These are phyloP conservation scores for Schoenoplectus triqueter DNA, from an alignment of 202 grass and related monocot genomes.

Conservation along the genomic window DNA sequence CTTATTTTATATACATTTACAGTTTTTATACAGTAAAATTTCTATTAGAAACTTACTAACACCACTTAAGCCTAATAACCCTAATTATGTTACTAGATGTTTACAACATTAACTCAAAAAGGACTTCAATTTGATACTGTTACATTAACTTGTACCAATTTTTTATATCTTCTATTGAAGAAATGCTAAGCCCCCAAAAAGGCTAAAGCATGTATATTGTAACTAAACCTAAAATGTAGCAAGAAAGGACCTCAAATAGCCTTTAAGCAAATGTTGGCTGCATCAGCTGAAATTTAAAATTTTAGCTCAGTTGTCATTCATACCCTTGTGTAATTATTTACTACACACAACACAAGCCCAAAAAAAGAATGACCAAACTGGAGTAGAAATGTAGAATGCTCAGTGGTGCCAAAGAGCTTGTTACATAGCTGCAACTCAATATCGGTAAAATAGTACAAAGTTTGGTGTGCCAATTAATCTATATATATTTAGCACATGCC, in stretches of 20 bases:
- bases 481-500: slow-evolving; percentile 35
- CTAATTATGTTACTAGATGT: neutral
- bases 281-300: neutral
- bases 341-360: neutral
- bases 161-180: neutral
- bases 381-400: neutral
- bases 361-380: neutral
- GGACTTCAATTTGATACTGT: slow-evolving; percentile 7
- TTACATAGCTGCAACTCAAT: neutral
- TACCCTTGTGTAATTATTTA: neutral
- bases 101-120: neutral
- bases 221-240: slow-evolving; percentile 8
- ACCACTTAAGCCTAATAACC: neutral
- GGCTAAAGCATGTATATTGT: neutral
- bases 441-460: slow-evolving; percentile 21
- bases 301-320: neutral
- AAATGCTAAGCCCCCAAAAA: neutral
- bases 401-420: neutral
- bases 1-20: neutral
- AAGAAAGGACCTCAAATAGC: slow-evolving; percentile 1
- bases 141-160: neutral
- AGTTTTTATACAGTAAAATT: slow-evolving; percentile 21
- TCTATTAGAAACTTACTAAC: neutral
- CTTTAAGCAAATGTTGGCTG: neutral
- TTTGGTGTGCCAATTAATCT: neutral